Base-by-base conservation (phyloP, 208 protist genomes). In the Strigomonas culicis region DNA sequence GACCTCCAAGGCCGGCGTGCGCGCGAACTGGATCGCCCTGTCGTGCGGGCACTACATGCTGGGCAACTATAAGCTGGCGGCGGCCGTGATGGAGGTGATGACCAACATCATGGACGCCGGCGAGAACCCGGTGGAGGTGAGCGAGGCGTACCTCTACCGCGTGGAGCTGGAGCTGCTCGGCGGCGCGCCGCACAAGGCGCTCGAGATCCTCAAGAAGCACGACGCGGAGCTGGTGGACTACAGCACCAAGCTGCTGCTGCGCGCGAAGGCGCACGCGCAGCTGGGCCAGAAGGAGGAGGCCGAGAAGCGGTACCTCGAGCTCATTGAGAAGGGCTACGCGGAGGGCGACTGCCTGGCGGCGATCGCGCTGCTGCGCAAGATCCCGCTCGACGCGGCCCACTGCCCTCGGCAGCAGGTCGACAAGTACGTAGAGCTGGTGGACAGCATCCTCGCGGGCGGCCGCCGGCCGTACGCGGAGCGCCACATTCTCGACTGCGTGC, bases 1-100 rank as follows among this genome's bases (percentile, higher is more conserved):
- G 30, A 86, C 76, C 51, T 60, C 90, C 31, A 97, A 97, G 61
- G 63, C 95, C 17, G 78, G 76, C 41, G 79, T 92, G 59, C 81
- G 84, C n/a, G 86, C 85, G 11, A 93, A 94, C 76, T 97, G 92
- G 90, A 68, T 95, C 25, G 86, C 78, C 8, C 75, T 94, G 28
- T 86, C 87, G 21, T 94, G 84, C 66, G 90, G 79, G 13, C 86
- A 94, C 69, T 82, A 80, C 30, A 79, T 93, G 68, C 67, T 90
- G 32, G 85, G 85, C 39, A 52, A 92, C 68, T 75, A 67, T 61
- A 82, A 89, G 63, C 64, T 95, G 22, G 79, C 84, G 19, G 75
- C 83, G 13, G 81, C 81, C 19, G 66, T 92, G 36, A 86, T 92
- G 75, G 87, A 95, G 65, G 79, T 84, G 51, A 87, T 90, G 80